Evolutionary conservation across 1,284 basidiomycete species (phyloP).

Genomic region (Wolfiporia cocos): DNA sequence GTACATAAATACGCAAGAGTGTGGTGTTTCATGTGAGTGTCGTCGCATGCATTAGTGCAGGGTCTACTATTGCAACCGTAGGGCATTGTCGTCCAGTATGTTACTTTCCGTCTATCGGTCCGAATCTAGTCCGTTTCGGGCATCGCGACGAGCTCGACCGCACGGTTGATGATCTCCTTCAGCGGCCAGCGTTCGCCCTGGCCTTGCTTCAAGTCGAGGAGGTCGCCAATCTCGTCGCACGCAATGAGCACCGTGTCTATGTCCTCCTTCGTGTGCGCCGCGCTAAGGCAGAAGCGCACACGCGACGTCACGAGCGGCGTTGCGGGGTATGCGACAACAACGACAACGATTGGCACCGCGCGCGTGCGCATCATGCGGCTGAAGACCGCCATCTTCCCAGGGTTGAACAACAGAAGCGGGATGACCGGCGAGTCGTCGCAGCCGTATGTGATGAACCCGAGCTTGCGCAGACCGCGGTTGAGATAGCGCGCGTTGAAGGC

Average conservation of each 20-base stretch:
- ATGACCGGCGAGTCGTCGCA: constrained; percentile 91
- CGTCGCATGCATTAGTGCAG: constrained; percentile 1
- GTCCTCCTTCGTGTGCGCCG: constrained; percentile 96
- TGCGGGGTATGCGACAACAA: constrained; percentile 90
- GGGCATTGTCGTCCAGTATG: constrained; percentile 1
- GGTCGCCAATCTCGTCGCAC: constrained; percentile 88
- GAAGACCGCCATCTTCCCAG: constrained; percentile 89
- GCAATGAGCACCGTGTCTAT: constrained; percentile 85
- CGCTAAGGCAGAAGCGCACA: constrained; percentile 92
- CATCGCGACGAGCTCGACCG: constrained; percentile 72
- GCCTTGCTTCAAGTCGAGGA: constrained; percentile 83
- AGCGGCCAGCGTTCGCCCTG: constrained; percentile 75
- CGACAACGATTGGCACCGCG: constrained; percentile 78
- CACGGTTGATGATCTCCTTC: constrained; percentile 71
- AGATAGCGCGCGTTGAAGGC: constrained; percentile 97
- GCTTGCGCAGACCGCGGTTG: constrained; percentile 79
- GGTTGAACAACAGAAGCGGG: constrained; percentile 90
- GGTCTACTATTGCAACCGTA: not conserved
- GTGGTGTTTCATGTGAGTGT: constrained; percentile 1
- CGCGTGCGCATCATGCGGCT: constrained; percentile 85
- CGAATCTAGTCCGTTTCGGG: constrained; percentile 23
- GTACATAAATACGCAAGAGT: constrained; percentile 7
- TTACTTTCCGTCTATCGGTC: not conserved
- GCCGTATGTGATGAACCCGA: constrained; percentile 97
- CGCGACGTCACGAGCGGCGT: constrained; percentile 88